Evolutionary conservation across 495 filamentous ascomycete genomes (phyloP), one percentile per base, ranked within the genome.

Genomic region (Letharia columbiana): DNA sequence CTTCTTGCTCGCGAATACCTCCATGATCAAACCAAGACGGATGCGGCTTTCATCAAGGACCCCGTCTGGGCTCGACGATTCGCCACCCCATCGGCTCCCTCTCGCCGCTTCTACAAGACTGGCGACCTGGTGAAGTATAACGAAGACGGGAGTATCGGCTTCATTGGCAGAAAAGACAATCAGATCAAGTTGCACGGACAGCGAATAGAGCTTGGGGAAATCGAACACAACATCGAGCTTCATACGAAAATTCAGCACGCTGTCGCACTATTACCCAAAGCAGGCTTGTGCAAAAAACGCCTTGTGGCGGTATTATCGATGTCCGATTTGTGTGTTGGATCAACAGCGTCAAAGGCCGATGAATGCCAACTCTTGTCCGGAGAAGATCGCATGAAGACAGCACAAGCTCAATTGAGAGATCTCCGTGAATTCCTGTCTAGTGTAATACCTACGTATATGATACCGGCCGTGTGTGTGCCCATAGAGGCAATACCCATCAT

Each of bases 1-100:
- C 64, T 77, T 2, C 69, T 84, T 23, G 80, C 81, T 2, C 71
- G 82, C 35, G 81, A 80, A 65, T 87, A 86, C 49, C 71, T 86
- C 13, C 78, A 81, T 42, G 80, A 84, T 41, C 76, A 75, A 0
- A 77, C 77, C 35, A 82, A 83, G 69, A 86, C 82, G 11, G 75
- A 73, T 0, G 78, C 77, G 4, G 70, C 76, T 0, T 87, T 83
- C 61, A 70, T 86, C 7, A 63, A 73, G 3, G 70, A 76, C 23
- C 75, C 79, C 47, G 45, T 64, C 11, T 80, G 80, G 77, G 70
- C 69, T 35, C 70, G 66, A n/a, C 67, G 66, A 3, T 31, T 23
- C 39, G 7, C 12, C 2, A 37, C 20, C 20, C 12, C 41, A 20
- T 45, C 41, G 3, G 76, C 75, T 18, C 69, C 54, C 75, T 75